Conservation (phyloP, 1,284 basidiomycete genomes). For the Malassezia globosa region DNA sequence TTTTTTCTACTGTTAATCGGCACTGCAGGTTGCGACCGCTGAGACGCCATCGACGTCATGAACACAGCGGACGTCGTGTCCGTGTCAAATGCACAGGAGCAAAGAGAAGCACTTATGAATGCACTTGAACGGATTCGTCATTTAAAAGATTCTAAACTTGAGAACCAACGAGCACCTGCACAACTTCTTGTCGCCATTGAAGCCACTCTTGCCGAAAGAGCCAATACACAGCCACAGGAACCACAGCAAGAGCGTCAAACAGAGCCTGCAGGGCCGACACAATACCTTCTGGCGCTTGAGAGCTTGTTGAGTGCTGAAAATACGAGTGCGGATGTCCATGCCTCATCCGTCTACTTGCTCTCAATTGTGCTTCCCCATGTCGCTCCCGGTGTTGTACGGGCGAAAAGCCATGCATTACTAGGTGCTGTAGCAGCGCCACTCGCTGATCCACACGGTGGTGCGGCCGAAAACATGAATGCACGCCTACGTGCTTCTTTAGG, state of each 20-base stretch:
- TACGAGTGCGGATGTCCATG: constrained; percentile 15
- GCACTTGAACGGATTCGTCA: constrained; percentile 65
- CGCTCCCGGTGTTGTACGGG: constrained; percentile 29
- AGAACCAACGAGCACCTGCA: constrained; percentile 83
- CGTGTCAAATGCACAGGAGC: constrained; percentile 1
- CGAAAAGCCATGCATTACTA: constrained; percentile 29
- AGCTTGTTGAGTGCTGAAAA: constrained; percentile 24
- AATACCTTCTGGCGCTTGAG: constrained; percentile 41
- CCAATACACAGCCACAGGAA: constrained; percentile 47
- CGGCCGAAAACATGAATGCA: constrained; percentile 51
- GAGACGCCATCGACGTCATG: too few relatives aligned
- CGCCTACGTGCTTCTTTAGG: constrained; percentile 60
- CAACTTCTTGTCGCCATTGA: constrained; percentile 79
- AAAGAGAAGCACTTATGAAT: constrained; percentile 9
- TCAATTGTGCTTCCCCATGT: constrained; percentile 36
- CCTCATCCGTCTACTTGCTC: constrained; percentile 38
- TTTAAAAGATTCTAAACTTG: constrained; percentile 66
- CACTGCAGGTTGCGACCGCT: too few relatives aligned
- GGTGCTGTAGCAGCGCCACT: constrained; percentile 30
- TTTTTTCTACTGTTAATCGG: too few relatives aligned
- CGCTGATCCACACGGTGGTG: constrained; percentile 50
- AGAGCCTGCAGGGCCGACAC: constrained; percentile 52
- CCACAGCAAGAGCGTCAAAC: too few relatives aligned
- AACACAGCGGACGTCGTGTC: not conserved
- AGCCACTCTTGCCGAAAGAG: constrained; percentile 69